Base-by-base conservation (phyloP, 805 yeast genomes). In the Metschnikowia reukaufii region DNA sequence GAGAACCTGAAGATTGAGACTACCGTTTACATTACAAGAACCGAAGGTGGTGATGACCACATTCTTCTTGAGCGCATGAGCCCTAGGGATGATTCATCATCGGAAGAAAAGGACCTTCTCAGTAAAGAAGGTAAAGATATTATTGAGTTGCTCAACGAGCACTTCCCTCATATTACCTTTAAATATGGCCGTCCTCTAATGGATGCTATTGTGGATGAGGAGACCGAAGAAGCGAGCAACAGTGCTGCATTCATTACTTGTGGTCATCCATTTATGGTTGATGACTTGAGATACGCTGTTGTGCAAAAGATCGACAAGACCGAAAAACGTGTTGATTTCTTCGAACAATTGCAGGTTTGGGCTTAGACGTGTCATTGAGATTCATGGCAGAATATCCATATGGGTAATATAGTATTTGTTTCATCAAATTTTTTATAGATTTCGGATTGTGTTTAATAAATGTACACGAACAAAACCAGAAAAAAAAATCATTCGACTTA, bases 111-210 rank as follows among this genome's bases (percentile, higher is more conserved):
- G 36, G 45, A 37, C 37, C 13, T 13, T 16, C 31, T 44, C 9
- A 33, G 33, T 29, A 48, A 45, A 16, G 50, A 29, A 13, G 45
- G 47, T 4, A 37, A 31, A 10, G 36, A 36, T 32, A 31, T 36
- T 7, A 10, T 41, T n/a, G 34, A 42, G n/a, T 16, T 32, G 15
- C 50, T 52, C 34, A 40, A 36, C 27, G 33, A 36, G 4, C 44
- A 56, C 36, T 53, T 59, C 38, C 51, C 56, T 1, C 57, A 58
- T 35, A 30, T 62, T 4, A 42, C 39, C 1, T 55, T 61, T 48
- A 43, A 38, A n/a, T 53, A 49, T 5, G 62, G 59, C 32, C 68
- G 86, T 54, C 87, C 88, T 1, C 58, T 68, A 42, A 48, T 82
- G 35, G 63, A 63, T 0, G 56, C 58, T 3, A 47, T 80, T 2